Base-by-base conservation (phyloP, 192 early-diverging fungal genomes). In the Umbelopsis ramanniana region DNA sequence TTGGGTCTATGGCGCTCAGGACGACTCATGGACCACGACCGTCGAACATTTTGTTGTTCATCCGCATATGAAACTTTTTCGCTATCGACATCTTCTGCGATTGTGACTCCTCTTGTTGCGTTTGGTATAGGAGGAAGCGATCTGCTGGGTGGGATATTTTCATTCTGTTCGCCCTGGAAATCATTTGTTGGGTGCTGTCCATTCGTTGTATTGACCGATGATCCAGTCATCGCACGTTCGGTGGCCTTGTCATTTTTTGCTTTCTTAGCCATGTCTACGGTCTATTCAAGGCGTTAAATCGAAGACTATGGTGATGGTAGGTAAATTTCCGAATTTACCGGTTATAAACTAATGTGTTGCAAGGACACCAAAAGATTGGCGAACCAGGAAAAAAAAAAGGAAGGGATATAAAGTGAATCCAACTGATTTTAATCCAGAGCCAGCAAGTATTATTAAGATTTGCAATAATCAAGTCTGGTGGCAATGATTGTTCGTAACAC, bases 1-100 rank as follows among this genome's bases (percentile, higher is more conserved):
- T 29, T 63, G 4, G 57, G 57, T 37, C 33, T 29, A 63, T 63
- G 57, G 12, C 57, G 26, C n/a, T 63, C 57, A 15, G 57, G 57
- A 35, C 57, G 26, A n/a, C 24, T 37, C 12, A 63, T 17, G 0
- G 57, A 63, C 15, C 26, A 35, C 33, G 57, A 37, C 35, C 57
- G 57, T 63, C 19, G 11, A 19, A 63, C 57, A 19, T 12, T 26
- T 0, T 29, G 24, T 15, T 26, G 22, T 22, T 29, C 33, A 37
- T 63, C 57, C 3, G 3, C 33, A 63, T 63, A 35, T 1, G 57
- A 33, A 17, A 37, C 26, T 63, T 63, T 63, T 63, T 63, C 57
- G 10, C 11, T 11, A 17, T 63, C 57, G 2, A 63, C n/a, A 19
- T 63, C 57, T 63, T 63, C 57, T 37, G 35, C 33, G 11, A 63